Conservation (phyloP, 306 rosid genomes). For the Trichosanthes cucumerina region DNA sequence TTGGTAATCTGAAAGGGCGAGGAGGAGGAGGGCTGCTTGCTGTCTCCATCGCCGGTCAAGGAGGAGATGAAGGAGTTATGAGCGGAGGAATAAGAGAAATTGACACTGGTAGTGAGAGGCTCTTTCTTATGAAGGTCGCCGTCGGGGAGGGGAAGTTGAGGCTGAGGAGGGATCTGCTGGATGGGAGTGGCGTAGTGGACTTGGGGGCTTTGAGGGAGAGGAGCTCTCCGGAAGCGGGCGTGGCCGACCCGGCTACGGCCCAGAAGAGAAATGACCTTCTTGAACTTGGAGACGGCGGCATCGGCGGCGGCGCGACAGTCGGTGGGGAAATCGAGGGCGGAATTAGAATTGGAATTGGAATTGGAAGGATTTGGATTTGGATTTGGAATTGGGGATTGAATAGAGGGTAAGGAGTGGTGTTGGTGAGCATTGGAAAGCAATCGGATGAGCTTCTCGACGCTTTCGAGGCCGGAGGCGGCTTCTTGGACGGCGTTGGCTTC, state of each 20-base stretch:
- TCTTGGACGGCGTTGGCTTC: conserved; percentile 60
- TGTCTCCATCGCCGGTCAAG: conserved; percentile 53
- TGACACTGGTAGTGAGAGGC: conserved; percentile 33
- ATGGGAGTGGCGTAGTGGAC: conserved; percentile 51
- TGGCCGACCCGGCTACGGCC: conserved; percentile 79
- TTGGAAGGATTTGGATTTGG: no score
- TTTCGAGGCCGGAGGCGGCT: conserved; percentile 72
- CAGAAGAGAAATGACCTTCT: conserved; percentile 63
- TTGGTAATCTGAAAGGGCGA: conserved; percentile 58
- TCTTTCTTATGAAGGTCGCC: conserved; percentile 28
- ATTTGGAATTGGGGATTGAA: conserved; percentile 6
- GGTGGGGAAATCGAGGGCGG: conserved; percentile 3
- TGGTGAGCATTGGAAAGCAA: conserved; percentile 24
- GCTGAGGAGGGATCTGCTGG: conserved; percentile 58
- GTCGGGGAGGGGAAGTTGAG: conserved; percentile 14
- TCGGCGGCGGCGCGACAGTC: conserved; percentile 64
- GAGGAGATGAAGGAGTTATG: conserved; percentile 56
- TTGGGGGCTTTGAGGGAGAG: conserved; percentile 19
- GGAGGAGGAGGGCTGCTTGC: conserved; percentile 35
- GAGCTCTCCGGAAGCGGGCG: conserved; percentile 78
- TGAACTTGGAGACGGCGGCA: conserved; percentile 76
- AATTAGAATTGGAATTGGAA: no score
- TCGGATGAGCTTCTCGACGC: conserved; percentile 47
- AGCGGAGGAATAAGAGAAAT: conserved; percentile 47
- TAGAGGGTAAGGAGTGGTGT: not conserved